Evolutionary conservation across 2,329 filamentous ascomycete species (phyloP), one percentile per base, ranked within the genome.

Genomic region (Trichoderma afroharzianum): DNA sequence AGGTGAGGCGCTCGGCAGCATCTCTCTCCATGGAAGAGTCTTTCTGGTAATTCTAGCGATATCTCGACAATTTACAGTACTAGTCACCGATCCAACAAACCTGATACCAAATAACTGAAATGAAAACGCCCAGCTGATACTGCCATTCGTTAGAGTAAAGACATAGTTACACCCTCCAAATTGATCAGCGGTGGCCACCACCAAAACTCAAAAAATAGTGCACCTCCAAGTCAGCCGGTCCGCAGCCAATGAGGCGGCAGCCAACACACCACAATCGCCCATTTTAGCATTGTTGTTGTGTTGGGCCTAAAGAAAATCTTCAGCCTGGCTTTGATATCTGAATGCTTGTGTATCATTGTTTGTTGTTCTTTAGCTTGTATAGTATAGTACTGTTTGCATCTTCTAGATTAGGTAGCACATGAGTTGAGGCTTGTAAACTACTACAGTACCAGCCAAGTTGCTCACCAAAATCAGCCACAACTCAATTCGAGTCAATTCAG

Each of bases 231-330:
- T 8, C 43, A 47, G 62, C 62, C 28, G 9, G 3, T 33, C 28
- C 21, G 32, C 63, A 53, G 50, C 63, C 63, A 58, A 67, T 67
- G 4, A 43, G 28, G 58, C 50, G 11, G 33, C 50, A 32, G 32
- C 50, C 15, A 21, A 9, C 24, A 14, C 9, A 57, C 24, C 21
- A 67, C 63, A 67, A 67, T 67, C 30, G 32, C 63, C 50, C 24
- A n/a, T 67, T 67, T 67, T 57, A 67, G 63, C 33, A 67, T 67
- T 67, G 63, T 67, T 43, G 43, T 47, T 47, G 63, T 15, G 63
- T 67, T 67, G 50, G 28, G 21, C 2, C 63, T 9, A 67, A 8
- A 39, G 18, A n/a, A 21, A 24, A 24, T 26, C 18, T 36, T 15
- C 9, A 8, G 55, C 55, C n/a, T 6, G 7, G 30, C 36, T 24